Evolutionary conservation across 139 green algal genomes (phyloP), one percentile per base, ranked within the genome.

Genomic region (Micromonas pusilla): DNA sequence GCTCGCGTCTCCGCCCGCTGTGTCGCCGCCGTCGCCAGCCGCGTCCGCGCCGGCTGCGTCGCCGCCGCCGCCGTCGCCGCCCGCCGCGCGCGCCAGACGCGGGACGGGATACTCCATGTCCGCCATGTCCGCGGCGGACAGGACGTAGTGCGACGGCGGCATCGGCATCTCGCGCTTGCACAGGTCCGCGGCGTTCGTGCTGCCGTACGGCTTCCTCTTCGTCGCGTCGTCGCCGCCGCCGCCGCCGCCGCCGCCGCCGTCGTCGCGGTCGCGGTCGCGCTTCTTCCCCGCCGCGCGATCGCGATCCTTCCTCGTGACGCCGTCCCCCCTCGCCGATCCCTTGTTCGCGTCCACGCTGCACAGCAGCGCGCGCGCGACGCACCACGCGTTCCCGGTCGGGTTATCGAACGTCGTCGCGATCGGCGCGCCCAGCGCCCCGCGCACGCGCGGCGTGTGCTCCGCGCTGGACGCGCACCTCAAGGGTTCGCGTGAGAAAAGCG

Each of bases 101-200:
- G 68, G 68, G 52, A 75, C 1, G 1, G 68, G 68, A 23, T 75
- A 75, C 1, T 33, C 38, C 68, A 75, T 75, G 21, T 75, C 68
- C 21, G 26, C 33, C 68, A 75, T 75, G 38, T 75, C 68, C 30
- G n/a, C 68, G 0, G 68, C 37, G 20, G 68, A 39, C 26, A 75
- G 38, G 3, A 57, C 9, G 45, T 57, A 57, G 45, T 57, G 45
- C 45, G 9, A 9, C 45, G 45, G 45, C 45, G 45, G 45, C 9
- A 57, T 23, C 45, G 45, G 45, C 45, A 9, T 16, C 9, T 57
- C 45, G 45, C 45, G 9, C 9, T 23, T 57, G 9, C 9, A 16
- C 9, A 57, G 45, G 45, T 57, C 45, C 9, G 9, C 9, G 45
- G 45, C 45, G 45, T 57, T 16, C 45, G 45, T 57, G 45, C 45